A percentile compares a stretch with the other conserved stretches of the same genome.
phyloP scores from a whole-genome alignment of 2,329 filamentous ascomycete genomes.

The Diatrype stigma region DNA sequence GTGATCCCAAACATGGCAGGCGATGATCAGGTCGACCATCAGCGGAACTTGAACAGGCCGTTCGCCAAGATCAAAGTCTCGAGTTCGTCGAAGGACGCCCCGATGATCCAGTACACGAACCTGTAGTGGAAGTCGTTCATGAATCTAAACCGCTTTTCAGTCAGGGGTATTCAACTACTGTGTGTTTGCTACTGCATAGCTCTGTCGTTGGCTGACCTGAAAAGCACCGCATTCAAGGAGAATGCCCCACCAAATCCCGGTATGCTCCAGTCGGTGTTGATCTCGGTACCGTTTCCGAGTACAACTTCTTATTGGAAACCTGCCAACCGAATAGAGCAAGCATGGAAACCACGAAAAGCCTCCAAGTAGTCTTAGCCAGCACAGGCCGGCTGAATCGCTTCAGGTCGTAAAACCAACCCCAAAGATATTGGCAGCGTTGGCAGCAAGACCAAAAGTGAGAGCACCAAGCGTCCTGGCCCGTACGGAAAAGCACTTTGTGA shows the following conservation, averaged over 20 bases:
- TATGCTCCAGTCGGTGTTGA: conserved; percentile 42
- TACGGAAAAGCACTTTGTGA: conserved; percentile 49
- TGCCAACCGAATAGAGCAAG: conserved; percentile 43
- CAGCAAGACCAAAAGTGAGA: conserved; percentile 41
- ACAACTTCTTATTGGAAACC: conserved; percentile 42
- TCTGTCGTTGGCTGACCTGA: conserved; percentile 37
- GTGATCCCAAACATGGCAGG: too few relatives aligned
- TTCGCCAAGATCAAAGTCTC: conserved; percentile 47
- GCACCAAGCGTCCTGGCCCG: conserved; percentile 42
- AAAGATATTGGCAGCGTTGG: conserved; percentile 42
- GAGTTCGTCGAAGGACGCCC: conserved; percentile 46
- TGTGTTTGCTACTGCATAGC: too few relatives aligned
- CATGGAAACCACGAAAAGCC: conserved; percentile 24
- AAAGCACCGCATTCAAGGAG: conserved; percentile 43
- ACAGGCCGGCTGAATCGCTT: conserved; percentile 36
- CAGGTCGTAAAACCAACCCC: conserved; percentile 46
- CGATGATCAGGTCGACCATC: too few relatives aligned
- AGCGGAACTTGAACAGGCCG: conserved; percentile 34
- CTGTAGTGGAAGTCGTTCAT: conserved; percentile 50
- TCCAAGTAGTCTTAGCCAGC: conserved; percentile 40
- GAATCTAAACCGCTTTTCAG: conserved; percentile 26
- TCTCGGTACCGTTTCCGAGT: conserved; percentile 31
- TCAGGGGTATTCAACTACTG: background rate
- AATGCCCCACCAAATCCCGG: conserved; percentile 43
- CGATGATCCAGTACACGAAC: conserved; percentile 49